Evolutionary conservation across 208 protist genomes (phyloP).

Genomic region (Trypanosoma boissoni): DNA sequence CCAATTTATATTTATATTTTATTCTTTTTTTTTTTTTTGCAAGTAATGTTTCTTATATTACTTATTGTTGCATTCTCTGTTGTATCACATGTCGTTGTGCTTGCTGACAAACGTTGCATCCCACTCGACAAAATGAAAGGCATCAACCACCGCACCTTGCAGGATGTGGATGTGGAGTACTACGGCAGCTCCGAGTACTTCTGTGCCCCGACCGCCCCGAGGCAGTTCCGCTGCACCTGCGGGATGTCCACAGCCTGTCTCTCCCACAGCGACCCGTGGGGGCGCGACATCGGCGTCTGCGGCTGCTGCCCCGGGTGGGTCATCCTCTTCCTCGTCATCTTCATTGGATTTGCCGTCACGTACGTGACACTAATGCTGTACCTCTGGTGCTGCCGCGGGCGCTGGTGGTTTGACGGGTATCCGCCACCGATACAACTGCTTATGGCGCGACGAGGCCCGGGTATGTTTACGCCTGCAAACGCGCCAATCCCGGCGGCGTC

Average conservation of each 20-base stretch:
- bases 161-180: neutral
- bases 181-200: conserved; percentile 20
- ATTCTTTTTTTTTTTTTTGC: conserved; percentile 15
- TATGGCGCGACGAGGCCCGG: conserved; percentile 41
- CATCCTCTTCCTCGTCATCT: conserved; percentile 35
- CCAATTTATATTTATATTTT: neutral
- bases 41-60: too few relatives aligned
- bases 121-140: neutral
- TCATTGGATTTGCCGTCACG: conserved; percentile 23
- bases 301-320: conserved; percentile 58
- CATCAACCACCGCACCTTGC: conserved; percentile 10
- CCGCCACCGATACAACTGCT: conserved; percentile 25
- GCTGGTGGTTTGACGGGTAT: conserved; percentile 70
- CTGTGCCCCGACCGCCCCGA: conserved; percentile 21
- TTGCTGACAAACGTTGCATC: neutral
- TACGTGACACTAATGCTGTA: conserved; percentile 28
- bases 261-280: conserved; percentile 24
- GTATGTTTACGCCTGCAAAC: conserved; percentile 31
- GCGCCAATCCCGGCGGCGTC: conserved; percentile 42
- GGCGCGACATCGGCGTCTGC: conserved; percentile 60
- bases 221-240: conserved; percentile 21
- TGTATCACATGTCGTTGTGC: neutral
- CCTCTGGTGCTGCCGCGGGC: conserved; percentile 28
- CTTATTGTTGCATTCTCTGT: conserved; percentile 29
- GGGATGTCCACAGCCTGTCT: conserved; percentile 10